Percentiles rank a stretch among this genome's conserved stretches.
phyloP scores from a whole-genome alignment of 805 yeast genomes.

The Citeromyces matritensis region DNA sequence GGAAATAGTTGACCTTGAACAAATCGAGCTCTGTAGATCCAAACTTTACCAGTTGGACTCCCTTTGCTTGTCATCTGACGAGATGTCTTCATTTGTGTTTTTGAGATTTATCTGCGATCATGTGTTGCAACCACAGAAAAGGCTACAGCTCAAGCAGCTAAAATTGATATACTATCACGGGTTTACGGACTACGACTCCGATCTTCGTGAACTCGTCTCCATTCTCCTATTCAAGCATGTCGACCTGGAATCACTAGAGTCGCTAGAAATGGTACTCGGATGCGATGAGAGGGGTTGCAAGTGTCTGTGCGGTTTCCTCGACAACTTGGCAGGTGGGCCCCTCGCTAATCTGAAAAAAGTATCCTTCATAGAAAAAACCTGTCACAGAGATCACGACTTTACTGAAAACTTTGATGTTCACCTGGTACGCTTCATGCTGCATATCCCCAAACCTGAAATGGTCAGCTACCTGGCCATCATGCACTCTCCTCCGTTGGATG shows the following conservation, averaged over 20 bases:
- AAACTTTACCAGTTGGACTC: constrained; percentile 7
- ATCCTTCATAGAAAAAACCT: constrained; percentile 18
- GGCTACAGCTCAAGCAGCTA: constrained; percentile 14
- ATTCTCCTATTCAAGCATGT: constrained; percentile 14
- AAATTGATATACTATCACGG: constrained; percentile 31
- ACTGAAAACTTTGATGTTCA: constrained; percentile 40
- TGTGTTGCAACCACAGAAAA: constrained; percentile 1
- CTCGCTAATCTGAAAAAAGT: constrained; percentile 16
- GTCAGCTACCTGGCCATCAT: constrained; percentile 26
- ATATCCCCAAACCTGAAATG: constrained; percentile 12
- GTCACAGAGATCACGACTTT: constrained; percentile 24
- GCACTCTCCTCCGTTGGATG: constrained; percentile 45
- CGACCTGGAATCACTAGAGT: constrained; percentile 14
- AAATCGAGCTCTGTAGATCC: constrained; percentile 2
- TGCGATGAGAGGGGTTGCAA: constrained; percentile 30
- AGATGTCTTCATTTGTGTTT: constrained; percentile 19
- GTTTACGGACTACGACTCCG: constrained; percentile 20
- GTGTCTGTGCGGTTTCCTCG: constrained; percentile 27
- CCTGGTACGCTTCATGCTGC: constrained; percentile 23
- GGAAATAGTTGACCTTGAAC: constrained; percentile 1
- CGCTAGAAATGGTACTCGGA: constrained; percentile 37
- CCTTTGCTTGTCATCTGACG: constrained; percentile 16
- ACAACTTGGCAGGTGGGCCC: constrained; percentile 16
- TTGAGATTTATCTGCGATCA: constrained; percentile 13
- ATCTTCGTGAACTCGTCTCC: constrained; percentile 14